Evolutionary conservation across 495 filamentous ascomycete genomes (phyloP).

Genomic region (Penicillium pancosmium): DNA sequence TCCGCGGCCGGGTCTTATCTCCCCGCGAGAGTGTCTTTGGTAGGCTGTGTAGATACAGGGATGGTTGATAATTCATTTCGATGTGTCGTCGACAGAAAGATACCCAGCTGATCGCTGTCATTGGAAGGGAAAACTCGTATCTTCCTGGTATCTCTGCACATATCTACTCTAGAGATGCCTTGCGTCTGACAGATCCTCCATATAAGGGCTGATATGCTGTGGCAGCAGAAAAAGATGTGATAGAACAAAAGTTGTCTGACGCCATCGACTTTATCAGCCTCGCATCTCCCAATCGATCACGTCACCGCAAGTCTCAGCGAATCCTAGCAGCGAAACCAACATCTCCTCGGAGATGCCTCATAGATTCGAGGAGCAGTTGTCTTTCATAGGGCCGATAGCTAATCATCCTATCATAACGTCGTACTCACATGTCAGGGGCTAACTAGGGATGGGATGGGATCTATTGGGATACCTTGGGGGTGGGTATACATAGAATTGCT

Average conservation of each 20-base stretch:
- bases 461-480: too few species aligned
- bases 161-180: too few species aligned
- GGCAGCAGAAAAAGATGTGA: neutral
- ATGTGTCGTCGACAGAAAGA: slow-evolving; percentile 7
- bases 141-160: neutral
- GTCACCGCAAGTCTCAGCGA: neutral
- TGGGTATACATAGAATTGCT: too few species aligned
- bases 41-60: neutral
- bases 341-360: neutral
- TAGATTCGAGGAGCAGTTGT: neutral
- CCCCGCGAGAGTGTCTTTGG: neutral
- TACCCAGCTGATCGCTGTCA: neutral
- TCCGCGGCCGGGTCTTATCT: slow-evolving; percentile 12
- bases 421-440: neutral
- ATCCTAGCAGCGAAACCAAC: neutral
- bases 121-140: neutral
- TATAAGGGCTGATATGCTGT: neutral
- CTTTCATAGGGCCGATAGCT: neutral
- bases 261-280: slow-evolving; percentile 1
- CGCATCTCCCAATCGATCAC: neutral
- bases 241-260: slow-evolving; percentile 4
- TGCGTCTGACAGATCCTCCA: neutral
- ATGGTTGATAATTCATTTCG: slow-evolving; percentile 14
- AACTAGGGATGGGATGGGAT: neutral
- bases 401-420: slow-evolving; percentile 10